Evolutionary conservation across 2,329 filamentous ascomycete species (phyloP).

Genomic region (Ceratocystis harringtonii): DNA sequence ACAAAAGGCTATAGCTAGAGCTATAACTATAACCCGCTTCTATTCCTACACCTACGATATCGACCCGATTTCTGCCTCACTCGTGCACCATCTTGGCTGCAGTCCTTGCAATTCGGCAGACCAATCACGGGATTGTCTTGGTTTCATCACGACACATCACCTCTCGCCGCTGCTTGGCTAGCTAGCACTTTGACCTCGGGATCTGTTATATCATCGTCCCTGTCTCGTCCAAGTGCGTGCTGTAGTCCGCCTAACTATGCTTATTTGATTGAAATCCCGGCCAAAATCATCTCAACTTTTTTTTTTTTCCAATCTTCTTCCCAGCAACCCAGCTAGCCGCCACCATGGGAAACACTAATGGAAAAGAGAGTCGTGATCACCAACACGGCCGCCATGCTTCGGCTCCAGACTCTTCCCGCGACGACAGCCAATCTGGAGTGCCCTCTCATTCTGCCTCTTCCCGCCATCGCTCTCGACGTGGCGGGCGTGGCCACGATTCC

Average conservation of each 20-base stretch:
- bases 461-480: slow-evolving; percentile 20
- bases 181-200: not conserved
- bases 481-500: slow-evolving; percentile 22
- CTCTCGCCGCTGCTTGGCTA: not conserved
- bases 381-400: slow-evolving; percentile 7
- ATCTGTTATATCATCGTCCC: not conserved
- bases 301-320: not conserved
- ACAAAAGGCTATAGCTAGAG: not conserved
- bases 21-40: not conserved
- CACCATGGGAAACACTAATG: slow-evolving; percentile 28
- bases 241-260: not conserved
- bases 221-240: not conserved
- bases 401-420: not conserved
- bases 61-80: not conserved
- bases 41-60: not conserved
- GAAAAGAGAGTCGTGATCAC: slow-evolving; percentile 27
- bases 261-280: not conserved
- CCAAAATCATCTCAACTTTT: not conserved
- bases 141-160: not conserved
- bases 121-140: not conserved
- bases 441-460: slow-evolving; percentile 27
- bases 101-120: not conserved
- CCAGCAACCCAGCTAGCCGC: slow-evolving; percentile 1
- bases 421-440: slow-evolving; percentile 22
- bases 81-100: not conserved